phyloP scores from a whole-genome alignment of 208 protist species.

The Hexamita inflata region DNA sequence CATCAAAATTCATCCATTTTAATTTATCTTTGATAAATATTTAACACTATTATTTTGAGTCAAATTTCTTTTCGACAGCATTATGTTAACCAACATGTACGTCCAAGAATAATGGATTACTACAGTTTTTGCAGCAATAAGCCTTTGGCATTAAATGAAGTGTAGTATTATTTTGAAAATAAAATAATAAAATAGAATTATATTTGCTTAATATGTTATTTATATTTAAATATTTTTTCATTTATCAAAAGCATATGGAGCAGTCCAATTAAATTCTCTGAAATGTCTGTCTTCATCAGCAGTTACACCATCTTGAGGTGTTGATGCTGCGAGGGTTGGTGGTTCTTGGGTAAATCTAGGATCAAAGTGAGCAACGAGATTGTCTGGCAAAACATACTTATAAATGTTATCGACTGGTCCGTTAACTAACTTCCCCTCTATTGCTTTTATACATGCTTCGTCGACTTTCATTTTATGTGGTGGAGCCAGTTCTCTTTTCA shows the following conservation, averaged over 20 bases:
- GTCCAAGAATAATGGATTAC: neutral
- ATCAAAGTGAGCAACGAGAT: slow-evolving; percentile 20
- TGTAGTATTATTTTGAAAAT: no score
- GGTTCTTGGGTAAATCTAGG: slow-evolving; percentile 19
- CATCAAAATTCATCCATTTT: neutral
- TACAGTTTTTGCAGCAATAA: neutral
- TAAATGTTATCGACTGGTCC: slow-evolving; percentile 8
- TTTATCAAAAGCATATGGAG: slow-evolving; percentile 22
- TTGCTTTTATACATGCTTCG: neutral
- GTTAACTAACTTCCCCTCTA: neutral
- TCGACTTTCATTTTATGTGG: slow-evolving; percentile 9
- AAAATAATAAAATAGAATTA: no score
- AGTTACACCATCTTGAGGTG: neutral
- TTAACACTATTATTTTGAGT: neutral
- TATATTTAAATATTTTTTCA: no score
- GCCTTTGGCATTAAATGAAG: no score
- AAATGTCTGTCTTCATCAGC: slow-evolving; percentile 9
- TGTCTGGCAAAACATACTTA: slow-evolving; percentile 6
- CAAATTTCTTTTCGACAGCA: neutral
- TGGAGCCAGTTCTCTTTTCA: neutral
- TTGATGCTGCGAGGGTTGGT: neutral
- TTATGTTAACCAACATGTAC: neutral
- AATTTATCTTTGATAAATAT: neutral
- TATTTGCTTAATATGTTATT: no score
- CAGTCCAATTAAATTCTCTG: slow-evolving; percentile 23